phyloP scores from a whole-genome alignment of 164 flowering plant genomes.

The Cinnamomum chago region DNA sequence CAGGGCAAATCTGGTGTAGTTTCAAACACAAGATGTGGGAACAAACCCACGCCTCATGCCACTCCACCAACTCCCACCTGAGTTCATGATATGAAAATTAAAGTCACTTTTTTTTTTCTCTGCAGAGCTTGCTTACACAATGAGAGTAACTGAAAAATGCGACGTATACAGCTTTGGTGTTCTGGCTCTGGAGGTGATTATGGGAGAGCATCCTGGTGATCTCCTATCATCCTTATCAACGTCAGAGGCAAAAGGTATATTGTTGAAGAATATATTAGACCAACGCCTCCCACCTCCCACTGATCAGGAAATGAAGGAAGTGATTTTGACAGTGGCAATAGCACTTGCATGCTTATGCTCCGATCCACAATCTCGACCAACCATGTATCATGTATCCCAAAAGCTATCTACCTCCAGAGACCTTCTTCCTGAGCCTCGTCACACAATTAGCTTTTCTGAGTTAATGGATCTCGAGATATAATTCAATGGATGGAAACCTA shows the following conservation, averaged over 20 bases:
- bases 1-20: too few species aligned
- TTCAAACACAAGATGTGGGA: too few species aligned
- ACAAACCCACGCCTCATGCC: too few species aligned
- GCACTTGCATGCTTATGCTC: constrained; percentile 7
- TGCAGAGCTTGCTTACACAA: constrained; percentile 10
- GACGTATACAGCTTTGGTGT: constrained; percentile 11
- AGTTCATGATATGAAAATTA: neutral
- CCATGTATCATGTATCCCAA: constrained; percentile 11
- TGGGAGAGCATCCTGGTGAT: constrained; percentile 12
- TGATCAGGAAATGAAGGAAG: neutral
- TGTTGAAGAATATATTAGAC: constrained; percentile 3
- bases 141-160: constrained; percentile 9
- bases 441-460: neutral
- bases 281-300: constrained; percentile 2
- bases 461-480: neutral
- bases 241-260: neutral
- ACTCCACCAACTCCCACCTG: neutral
- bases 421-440: neutral
- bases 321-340: neutral
- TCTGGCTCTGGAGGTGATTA: constrained; percentile 1
- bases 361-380: constrained; percentile 14
- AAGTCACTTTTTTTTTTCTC: too few species aligned
- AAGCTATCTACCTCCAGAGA: neutral
- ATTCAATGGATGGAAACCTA: neutral
- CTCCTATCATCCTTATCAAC: neutral